Percentiles rank a stretch among this genome's conserved stretches.
phyloP scores from a whole-genome alignment of 805 yeast genomes.

The Ogataea degrootiae region DNA sequence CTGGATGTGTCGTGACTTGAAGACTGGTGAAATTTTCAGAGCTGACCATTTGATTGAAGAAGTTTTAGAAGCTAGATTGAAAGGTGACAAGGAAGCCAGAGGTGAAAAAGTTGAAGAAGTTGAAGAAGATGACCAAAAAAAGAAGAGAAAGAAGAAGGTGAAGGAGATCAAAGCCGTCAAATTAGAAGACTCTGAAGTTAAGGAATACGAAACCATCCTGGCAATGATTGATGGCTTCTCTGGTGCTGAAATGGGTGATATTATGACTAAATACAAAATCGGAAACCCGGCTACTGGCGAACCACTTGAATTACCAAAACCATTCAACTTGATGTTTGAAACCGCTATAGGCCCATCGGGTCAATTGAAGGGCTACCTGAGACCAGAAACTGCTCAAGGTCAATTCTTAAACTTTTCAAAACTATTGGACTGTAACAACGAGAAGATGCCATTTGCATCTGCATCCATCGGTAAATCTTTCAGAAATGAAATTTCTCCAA shows the following conservation, averaged over 20 bases:
- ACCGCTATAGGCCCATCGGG: constrained; percentile 99
- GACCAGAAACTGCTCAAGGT: constrained; percentile 99
- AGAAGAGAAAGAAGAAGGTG: constrained; percentile 92
- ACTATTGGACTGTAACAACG: constrained; percentile 89
- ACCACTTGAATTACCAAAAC: constrained; percentile 81
- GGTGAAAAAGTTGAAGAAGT: constrained; percentile 67
- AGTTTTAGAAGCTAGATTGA: constrained; percentile 91
- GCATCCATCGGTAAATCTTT: constrained; percentile 98
- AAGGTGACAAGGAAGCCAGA: constrained; percentile 96
- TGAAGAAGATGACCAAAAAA: constrained; percentile 70
- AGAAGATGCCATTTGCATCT: constrained; percentile 98
- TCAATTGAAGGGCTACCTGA: constrained; percentile 85
- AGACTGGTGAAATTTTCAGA: constrained; percentile 96
- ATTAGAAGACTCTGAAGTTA: constrained; percentile 73
- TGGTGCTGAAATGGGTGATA: constrained; percentile 86
- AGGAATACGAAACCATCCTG: constrained; percentile 79
- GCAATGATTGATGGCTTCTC: constrained; percentile 95
- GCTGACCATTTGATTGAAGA: constrained; percentile 98
- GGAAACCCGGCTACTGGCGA: constrained; percentile 90
- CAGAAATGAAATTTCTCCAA: constrained; percentile 98
- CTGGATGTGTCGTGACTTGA: constrained; percentile 96
- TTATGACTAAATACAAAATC: constrained; percentile 77
- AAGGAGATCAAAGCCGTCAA: constrained; percentile 87
- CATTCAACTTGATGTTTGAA: constrained; percentile 98
- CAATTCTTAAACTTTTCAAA: constrained; percentile 95